Evolutionary conservation across 192 early-diverging fungal genomes (phyloP).

Genomic region (Diversispora epigaea): DNA sequence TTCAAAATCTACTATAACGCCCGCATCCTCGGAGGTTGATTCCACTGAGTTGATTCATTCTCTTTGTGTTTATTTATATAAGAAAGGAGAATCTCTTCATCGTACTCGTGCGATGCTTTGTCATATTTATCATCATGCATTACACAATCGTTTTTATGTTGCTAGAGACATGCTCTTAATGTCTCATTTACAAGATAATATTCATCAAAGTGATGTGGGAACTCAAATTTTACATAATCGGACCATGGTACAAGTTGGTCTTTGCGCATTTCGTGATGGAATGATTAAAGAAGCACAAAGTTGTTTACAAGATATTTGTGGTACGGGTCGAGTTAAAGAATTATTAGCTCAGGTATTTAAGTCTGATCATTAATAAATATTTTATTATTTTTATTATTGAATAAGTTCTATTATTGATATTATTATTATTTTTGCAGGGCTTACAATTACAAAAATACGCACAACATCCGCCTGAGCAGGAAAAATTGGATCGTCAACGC

Average conservation of each 20-base stretch:
- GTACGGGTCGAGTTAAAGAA: slow-evolving; percentile 85
- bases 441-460: slow-evolving; percentile 65
- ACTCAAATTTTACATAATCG: slow-evolving; percentile 98
- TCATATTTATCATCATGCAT: slow-evolving; percentile 96
- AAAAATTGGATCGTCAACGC: slow-evolving; percentile 89
- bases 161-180: slow-evolving; percentile 97
- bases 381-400: neutral
- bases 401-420: neutral
- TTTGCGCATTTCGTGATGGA: slow-evolving; percentile 93
- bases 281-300: slow-evolving; percentile 86
- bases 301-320: slow-evolving; percentile 85
- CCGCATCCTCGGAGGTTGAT: slow-evolving; percentile 43
- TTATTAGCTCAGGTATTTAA: slow-evolving; percentile 81
- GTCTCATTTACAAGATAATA: slow-evolving; percentile 97
- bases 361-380: neutral
- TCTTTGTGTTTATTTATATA: slow-evolving; percentile 90
- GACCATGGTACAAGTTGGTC: slow-evolving; percentile 90
- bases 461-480: slow-evolving; percentile 86
- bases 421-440: slow-evolving; percentile 47
- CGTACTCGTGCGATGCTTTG: slow-evolving; percentile 94
- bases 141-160: slow-evolving; percentile 90
- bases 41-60: slow-evolving; percentile 68
- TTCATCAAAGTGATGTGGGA: slow-evolving; percentile 81
- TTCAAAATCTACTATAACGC: slow-evolving; percentile 52
- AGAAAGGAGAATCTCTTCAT: slow-evolving; percentile 75